Percentiles rank a stretch among this genome's conserved stretches.
Conservation (phyloP, 495 filamentous ascomycete genomes). For the Penicillium paxilli region DNA sequence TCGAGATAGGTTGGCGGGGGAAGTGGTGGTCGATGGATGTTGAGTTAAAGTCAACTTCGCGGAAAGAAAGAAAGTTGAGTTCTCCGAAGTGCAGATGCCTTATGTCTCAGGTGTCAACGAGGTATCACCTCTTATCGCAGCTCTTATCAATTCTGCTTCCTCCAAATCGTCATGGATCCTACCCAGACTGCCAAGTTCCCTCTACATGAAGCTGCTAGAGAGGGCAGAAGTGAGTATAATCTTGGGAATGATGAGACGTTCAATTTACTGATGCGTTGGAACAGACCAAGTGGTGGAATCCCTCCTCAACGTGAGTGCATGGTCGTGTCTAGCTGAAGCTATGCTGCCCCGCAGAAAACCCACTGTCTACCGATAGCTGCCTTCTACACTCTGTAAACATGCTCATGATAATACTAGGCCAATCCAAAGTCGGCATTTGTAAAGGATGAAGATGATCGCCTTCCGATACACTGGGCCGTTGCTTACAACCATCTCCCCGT, state of each 20-base stretch:
- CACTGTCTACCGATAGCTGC: constrained; percentile 4
- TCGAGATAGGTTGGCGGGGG: not conserved
- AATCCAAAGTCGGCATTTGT: constrained; percentile 73
- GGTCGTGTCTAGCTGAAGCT: not conserved
- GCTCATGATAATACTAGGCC: constrained; percentile 48
- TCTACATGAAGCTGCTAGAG: constrained; percentile 85
- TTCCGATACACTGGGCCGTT: constrained; percentile 93
- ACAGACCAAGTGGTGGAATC: constrained; percentile 71
- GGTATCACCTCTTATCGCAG: constrained; percentile 29
- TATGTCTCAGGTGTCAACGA: constrained; percentile 15
- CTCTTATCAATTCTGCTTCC: constrained; percentile 21
- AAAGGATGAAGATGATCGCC: constrained; percentile 85
- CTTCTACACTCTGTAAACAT: not conserved
- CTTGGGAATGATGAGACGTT: not conserved
- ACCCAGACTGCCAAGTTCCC: constrained; percentile 64
- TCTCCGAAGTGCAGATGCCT: constrained; percentile 8
- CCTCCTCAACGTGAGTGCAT: constrained; percentile 62
- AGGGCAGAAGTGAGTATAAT: constrained; percentile 71
- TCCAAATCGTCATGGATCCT: constrained; percentile 37
- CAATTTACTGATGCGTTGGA: constrained; percentile 8
- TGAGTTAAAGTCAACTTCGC: constrained; percentile 8
- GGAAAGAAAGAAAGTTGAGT: constrained; percentile 4
- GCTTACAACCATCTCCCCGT: constrained; percentile 81
- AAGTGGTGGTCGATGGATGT: constrained; percentile 2
- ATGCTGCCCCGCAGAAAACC: constrained; percentile 33